Percentiles rank a stretch among this genome's conserved stretches.
Evolutionary conservation across 345 rosid species (phyloP).

Genomic region (Erodium maritimum): DNA sequence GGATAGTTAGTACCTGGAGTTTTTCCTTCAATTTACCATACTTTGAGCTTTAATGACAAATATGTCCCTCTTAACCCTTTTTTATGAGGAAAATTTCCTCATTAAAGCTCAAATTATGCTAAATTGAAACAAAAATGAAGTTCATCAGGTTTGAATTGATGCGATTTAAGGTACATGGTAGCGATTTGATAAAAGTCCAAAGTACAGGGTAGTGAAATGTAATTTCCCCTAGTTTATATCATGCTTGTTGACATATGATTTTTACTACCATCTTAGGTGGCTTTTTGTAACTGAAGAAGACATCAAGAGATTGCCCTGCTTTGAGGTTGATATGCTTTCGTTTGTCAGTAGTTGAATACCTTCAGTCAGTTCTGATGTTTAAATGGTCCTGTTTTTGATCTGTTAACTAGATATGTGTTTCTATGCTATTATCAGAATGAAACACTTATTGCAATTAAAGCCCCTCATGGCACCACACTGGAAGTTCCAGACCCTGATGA

Average conservation of each 20-base stretch:
- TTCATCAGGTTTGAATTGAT: too few species aligned
- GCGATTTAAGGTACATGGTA: too few species aligned
- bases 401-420: constrained; percentile 4
- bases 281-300: constrained; percentile 97
- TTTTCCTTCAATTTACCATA: too few species aligned
- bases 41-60: too few species aligned
- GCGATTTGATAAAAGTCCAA: too few species aligned
- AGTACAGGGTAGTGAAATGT: too few species aligned
- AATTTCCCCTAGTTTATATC: too few species aligned
- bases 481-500: constrained; percentile 99
- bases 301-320: constrained; percentile 80
- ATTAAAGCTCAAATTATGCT: too few species aligned
- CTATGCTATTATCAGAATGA: constrained; percentile 47
- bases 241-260: background rate
- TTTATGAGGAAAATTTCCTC: too few species aligned
- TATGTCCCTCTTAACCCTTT: too few species aligned
- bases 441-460: constrained; percentile 87
- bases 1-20: too few species aligned
- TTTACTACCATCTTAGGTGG: constrained; percentile 42
- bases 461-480: constrained; percentile 96
- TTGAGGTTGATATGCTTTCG: constrained; percentile 47
- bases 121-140: too few species aligned
- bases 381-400: constrained; percentile 5
- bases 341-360: background rate
- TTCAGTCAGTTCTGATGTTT: constrained; percentile 1